Evolutionary conservation across 805 yeast genomes (phyloP), one percentile per base, ranked within the genome.

Genomic region (Lachancea quebecensis): DNA sequence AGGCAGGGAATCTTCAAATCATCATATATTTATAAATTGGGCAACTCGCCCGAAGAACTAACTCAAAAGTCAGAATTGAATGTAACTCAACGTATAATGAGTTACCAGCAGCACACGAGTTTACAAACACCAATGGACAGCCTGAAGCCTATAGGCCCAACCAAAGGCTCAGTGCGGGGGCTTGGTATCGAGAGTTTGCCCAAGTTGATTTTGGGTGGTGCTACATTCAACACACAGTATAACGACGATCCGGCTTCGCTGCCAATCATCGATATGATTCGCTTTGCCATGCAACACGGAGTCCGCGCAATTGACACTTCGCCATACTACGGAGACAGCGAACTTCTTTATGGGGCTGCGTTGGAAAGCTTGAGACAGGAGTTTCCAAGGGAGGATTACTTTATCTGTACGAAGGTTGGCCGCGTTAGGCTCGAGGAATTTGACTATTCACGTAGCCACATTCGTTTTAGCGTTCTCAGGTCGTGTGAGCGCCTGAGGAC

Each of bases 261-360:
- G 35, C 83, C 87, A 1, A 72, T 81, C 10, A 68, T 65, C 10
- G 79, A 76, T 0, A 74, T 90, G 41, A 53, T 90, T 16, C 59
- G 67, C 39, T 55, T 62, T 11, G 93, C 90, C 0, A 81, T 90
- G 55, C 65, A 69, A 16, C 58, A 70, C 21, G 96, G 96, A 0
- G 68, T 87, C 48, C 74, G 72, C 38, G 93, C 95, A 1, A 70
- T 90, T 32, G 97, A 90, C 59, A 88, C 97, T 0, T 85, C 96
- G 0, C 96, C 97, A 3, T 89, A 86, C 66, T 90, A 90, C 60
- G 97, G 97, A 0, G 87, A 87, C 0, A 85, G 95, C 4, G 98
- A 90, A 58, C 71, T 65, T 15, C 51, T 90, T 11, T 59, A 86
- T 5, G 97, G 98, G 1, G 49, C 71, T 12, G 91, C 89, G 0